Base-by-base conservation (phyloP, 371 early-diverging fungal species). In the Mortierella sp. region DNA sequence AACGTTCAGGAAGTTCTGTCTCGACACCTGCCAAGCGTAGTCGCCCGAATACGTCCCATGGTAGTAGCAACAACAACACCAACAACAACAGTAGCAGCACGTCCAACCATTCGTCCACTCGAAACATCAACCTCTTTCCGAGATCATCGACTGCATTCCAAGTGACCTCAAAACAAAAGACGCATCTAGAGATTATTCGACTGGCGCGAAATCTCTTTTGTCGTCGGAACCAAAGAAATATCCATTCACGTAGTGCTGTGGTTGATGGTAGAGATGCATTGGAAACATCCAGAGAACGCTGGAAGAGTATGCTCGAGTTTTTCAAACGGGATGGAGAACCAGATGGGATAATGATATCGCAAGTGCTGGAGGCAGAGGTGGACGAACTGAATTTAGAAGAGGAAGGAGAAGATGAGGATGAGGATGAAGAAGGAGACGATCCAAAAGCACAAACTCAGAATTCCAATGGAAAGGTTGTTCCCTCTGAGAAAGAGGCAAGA, bases 371-470 rank as follows among this genome's bases (percentile, higher is more conserved):
- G 1, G 19, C 43, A 18, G 79, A 79, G 50, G 28, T 69, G 7
- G 73, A 79, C 26, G 79, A 79, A 60, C 64, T 79, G 69, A 79
- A 79, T 28, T n/a, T 79, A 26, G 60, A 52, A 9, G 70, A 70
- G 16, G 61, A 64, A 4, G 63, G 56, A 11, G 48, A 57, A 3
- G 63, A 66, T 1, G 62, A 57, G 7, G 66, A 66, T 25, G 29
- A 50, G 4, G 57, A 50, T 19, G 46, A 57, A 16, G 48, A 7
- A 21, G 52, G 7, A 1, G 46, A 16, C 21, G 53, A 21, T 1
- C 43, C 15, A 37, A 37, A 9, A 37, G 37, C 9, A 37, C 37
- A 37, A 9, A 3, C 37, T 37, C 37, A 37, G 9, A 37, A 9
- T 37, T 9, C 37, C 3, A 9, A 37, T 9, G 37, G 9, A 9